These are phyloP conservation scores for Digitaria exilis DNA, from an alignment of 202 grass and related monocot genomes.

Conservation along the genomic window DNA sequence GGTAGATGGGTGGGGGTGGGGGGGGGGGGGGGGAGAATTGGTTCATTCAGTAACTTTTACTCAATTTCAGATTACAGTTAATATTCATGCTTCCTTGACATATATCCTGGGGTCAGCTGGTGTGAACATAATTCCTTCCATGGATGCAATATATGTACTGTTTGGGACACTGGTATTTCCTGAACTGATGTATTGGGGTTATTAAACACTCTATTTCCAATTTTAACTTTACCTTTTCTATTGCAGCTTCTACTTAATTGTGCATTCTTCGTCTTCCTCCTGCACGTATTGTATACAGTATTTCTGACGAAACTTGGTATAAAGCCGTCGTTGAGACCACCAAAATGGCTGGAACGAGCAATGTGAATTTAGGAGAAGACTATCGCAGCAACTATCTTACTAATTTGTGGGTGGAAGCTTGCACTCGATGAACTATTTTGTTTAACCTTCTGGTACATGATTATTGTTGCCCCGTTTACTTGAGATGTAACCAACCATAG, in stretches of 20 bases:
- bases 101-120: conserved; percentile 71
- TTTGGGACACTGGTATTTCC: conserved; percentile 85
- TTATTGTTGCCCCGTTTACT: conserved; percentile 11
- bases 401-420: not conserved
- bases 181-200: not conserved
- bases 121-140: conserved; percentile 72
- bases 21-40: not conserved
- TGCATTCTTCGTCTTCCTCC: conserved; percentile 83
- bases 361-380: conserved; percentile 39
- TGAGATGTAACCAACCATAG: not conserved
- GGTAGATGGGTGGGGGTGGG: too few species aligned
- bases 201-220: not conserved
- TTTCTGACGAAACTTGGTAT: conserved; percentile 82
- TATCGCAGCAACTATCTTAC: not conserved
- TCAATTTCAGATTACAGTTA: conserved; percentile 87
- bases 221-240: conserved; percentile 22
- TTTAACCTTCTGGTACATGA: not conserved
- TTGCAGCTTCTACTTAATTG: conserved; percentile 87
- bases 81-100: conserved; percentile 85
- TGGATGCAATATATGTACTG: conserved; percentile 82
- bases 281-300: conserved; percentile 83
- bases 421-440: conserved; percentile 6
- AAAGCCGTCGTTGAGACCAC: conserved; percentile 65
- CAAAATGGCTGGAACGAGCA: conserved; percentile 73
- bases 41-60: conserved; percentile 33